phyloP scores from a whole-genome alignment of 2,329 filamentous ascomycete species.

The Talaromyces sp. region DNA sequence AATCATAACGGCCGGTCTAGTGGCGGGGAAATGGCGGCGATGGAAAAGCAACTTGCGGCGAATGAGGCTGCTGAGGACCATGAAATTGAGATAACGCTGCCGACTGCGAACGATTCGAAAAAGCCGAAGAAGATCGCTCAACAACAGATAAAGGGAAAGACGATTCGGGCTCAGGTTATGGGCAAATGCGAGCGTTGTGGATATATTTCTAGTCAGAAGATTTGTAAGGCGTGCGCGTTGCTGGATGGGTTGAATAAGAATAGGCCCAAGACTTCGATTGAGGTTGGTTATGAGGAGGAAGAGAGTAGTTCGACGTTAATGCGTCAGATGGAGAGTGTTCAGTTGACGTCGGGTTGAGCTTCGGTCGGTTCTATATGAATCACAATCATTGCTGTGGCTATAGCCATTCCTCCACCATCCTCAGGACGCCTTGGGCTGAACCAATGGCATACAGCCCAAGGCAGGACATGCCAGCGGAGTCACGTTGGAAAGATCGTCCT shows the following conservation, averaged over 20 bases:
- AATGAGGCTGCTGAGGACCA: conserved; percentile 61
- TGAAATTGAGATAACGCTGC: conserved; percentile 65
- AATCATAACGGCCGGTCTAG: conserved; percentile 64
- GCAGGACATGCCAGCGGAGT: neutral
- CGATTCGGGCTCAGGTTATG: conserved; percentile 59
- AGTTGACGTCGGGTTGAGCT: conserved; percentile 14
- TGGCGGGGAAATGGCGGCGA: conserved; percentile 75
- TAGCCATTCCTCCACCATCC: neutral
- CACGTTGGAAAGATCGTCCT: neutral
- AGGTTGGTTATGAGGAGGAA: conserved; percentile 48
- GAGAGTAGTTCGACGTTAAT: conserved; percentile 53
- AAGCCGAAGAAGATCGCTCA: conserved; percentile 32
- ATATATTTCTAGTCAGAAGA: conserved; percentile 89
- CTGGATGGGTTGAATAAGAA: conserved; percentile 87
- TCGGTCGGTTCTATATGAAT: too few species aligned
- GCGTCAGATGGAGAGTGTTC: conserved; percentile 50
- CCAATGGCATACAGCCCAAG: neutral
- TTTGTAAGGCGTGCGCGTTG: conserved; percentile 91
- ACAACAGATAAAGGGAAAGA: conserved; percentile 43
- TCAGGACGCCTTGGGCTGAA: neutral
- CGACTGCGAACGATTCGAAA: conserved; percentile 21
- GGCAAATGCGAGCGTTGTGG: conserved; percentile 85
- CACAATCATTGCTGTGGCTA: neutral
- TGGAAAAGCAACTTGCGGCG: conserved; percentile 70
- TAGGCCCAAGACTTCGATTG: conserved; percentile 48